Conservation (phyloP, 805 yeast genomes). For the Saccharomycopsis fibuligera region DNA sequence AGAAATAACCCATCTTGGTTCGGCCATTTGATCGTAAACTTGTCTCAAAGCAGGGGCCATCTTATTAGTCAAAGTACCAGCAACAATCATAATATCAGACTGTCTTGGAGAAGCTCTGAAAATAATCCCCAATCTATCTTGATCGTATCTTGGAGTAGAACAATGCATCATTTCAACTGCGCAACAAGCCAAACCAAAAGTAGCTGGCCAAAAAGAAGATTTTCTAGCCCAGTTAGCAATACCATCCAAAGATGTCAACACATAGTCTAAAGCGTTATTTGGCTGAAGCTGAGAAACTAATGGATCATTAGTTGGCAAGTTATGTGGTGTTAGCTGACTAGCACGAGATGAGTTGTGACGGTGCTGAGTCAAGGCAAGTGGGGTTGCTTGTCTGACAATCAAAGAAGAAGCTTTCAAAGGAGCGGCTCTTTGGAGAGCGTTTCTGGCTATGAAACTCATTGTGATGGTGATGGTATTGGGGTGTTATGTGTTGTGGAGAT, state of each 20-base stretch:
- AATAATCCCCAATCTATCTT: slow-evolving; percentile 86
- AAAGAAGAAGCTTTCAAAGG: slow-evolving; percentile 14
- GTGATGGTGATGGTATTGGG: neutral
- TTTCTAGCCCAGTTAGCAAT: slow-evolving; percentile 89
- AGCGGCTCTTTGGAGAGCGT: slow-evolving; percentile 6
- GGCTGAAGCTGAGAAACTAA: slow-evolving; percentile 60
- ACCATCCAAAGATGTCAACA: slow-evolving; percentile 73
- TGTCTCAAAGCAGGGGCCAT: slow-evolving; percentile 93
- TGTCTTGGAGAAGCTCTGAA: slow-evolving; percentile 93
- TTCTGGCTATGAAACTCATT: slow-evolving; percentile 19
- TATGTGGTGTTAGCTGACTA: slow-evolving; percentile 38
- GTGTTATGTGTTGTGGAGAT: too few relatives aligned
- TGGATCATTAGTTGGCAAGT: slow-evolving; percentile 62
- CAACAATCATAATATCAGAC: slow-evolving; percentile 87
- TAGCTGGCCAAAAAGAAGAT: slow-evolving; percentile 90
- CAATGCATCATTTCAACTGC: slow-evolving; percentile 96
- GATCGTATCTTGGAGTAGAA: slow-evolving; percentile 86
- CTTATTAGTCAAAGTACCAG: slow-evolving; percentile 85
- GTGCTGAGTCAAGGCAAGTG: slow-evolving; percentile 15
- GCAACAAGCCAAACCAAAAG: slow-evolving; percentile 88
- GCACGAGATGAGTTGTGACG: slow-evolving; percentile 19
- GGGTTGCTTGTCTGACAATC: slow-evolving; percentile 4
- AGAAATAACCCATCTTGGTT: slow-evolving; percentile 89
- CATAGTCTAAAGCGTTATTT: slow-evolving; percentile 64
- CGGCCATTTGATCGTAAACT: slow-evolving; percentile 92